Base-by-base conservation (phyloP, 768 basidiomycete genomes). In the Boletus speciosus region DNA sequence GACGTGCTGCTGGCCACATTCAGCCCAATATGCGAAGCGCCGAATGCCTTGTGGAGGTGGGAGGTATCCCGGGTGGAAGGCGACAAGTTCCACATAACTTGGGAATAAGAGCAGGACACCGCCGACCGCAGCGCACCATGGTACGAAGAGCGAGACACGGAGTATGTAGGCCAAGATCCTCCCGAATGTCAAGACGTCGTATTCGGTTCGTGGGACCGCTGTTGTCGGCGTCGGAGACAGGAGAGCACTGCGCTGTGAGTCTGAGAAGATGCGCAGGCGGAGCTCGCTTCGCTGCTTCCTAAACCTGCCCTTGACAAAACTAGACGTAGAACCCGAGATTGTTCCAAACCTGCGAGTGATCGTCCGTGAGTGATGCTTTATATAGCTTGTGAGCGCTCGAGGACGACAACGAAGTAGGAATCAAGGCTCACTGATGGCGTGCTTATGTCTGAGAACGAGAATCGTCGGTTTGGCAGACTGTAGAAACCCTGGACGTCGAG, bases 1-100 rank as follows among this genome's bases (percentile, higher is more conserved):
- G 55, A 69, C 63, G 46, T 74, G 70, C n/a, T 69, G 67, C 42
- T 59, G 51, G 2, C 66, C 73, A 47, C 64, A 73, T 12, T 72
- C 66, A 3, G 66, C 71, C 73, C 73, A 75, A 45, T 75, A 63
- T 21, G 69, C 66, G 37, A 73, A 72, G 29, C 74, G 73, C n/a
- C 66, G 66, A n/a, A 69, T 47, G n/a, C 73, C 73, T 41, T 47
- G 63, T 1, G 58, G 60, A 34, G 68, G 61, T 2, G 59, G 16
- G 12, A 66, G 43, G 63, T 73, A 73, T 19, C 72, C 71, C 1
- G 63, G 14, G 19, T 47, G 43, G 51, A 73, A 73, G 11, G 68
- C 51, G 55, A 73, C 58, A 39, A 40, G 37, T 27, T 67, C 69
- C 23, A 67, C 58, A 31, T 63, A 54, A 16, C 31, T 39, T 9